phyloP scores from a whole-genome alignment of 176 grass and related monocot genomes.

The Rhynchospora pubera region DNA sequence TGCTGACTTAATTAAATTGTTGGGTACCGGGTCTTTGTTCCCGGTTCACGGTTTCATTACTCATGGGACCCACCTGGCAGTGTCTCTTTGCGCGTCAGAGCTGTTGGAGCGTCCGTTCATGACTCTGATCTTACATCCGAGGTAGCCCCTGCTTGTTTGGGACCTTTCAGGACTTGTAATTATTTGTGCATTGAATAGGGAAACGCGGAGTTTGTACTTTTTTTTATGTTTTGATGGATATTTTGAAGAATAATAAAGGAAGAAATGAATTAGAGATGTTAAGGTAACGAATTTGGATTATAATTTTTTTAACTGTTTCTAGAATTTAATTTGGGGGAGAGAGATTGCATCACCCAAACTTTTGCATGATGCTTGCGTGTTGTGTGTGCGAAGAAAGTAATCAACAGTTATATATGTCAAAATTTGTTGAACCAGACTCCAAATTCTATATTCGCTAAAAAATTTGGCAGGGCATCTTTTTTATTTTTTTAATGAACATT shows the following conservation, averaged over 20 bases:
- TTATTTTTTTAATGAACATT: too few relatives aligned
- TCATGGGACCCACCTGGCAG: not conserved
- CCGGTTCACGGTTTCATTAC: not conserved
- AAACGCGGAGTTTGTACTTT: not conserved
- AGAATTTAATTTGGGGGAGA: too few relatives aligned
- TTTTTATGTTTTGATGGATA: not conserved
- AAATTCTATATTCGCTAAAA: too few relatives aligned
- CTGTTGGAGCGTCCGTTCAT: constrained; percentile 2
- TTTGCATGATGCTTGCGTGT: too few relatives aligned
- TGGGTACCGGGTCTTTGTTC: not conserved
- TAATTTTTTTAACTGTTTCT: too few relatives aligned
- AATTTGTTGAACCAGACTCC: too few relatives aligned
- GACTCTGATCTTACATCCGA: not conserved
- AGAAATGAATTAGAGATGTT: not conserved
- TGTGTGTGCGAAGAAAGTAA: too few relatives aligned
- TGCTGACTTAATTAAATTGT: not conserved
- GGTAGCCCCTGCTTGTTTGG: not conserved
- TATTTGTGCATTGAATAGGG: not conserved
- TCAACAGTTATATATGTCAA: too few relatives aligned
- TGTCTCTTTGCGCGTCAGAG: not conserved
- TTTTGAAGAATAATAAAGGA: not conserved
- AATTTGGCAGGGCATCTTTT: too few relatives aligned
- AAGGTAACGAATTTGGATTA: not conserved
- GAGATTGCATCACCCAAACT: too few relatives aligned
- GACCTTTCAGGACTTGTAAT: not conserved